Conservation (phyloP, 1,284 basidiomycete species). For the Abortiporus biennis region DNA sequence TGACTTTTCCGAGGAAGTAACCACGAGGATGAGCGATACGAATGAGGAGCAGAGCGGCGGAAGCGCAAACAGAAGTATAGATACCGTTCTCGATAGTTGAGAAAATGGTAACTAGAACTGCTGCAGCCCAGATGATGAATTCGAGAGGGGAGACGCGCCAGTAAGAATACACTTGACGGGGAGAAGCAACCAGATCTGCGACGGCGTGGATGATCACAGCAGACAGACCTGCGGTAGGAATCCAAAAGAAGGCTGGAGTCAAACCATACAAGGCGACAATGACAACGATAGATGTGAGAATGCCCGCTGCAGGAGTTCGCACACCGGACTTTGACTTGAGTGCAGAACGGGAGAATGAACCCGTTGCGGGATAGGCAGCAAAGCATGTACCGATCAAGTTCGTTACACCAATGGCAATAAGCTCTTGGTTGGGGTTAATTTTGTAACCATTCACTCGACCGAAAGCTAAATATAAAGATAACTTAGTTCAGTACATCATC, state of each 20-base stretch:
- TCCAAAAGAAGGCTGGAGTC: constrained; percentile 87
- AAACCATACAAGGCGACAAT: constrained; percentile 93
- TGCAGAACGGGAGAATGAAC: constrained; percentile 96
- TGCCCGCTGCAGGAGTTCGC: constrained; percentile 88
- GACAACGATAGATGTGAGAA: constrained; percentile 84
- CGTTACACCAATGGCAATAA: constrained; percentile 96
- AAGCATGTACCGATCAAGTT: constrained; percentile 85
- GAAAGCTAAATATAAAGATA: constrained; percentile 57
- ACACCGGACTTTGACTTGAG: constrained; percentile 96
- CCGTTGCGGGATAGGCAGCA: constrained; percentile 93
- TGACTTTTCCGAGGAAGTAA: constrained; percentile 81
- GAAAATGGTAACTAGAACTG: constrained; percentile 87
- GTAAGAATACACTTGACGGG: constrained; percentile 83
- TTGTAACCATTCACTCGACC: constrained; percentile 96
- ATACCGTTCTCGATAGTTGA: constrained; percentile 91
- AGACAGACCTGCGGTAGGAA: constrained; percentile 73
- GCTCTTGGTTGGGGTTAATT: constrained; percentile 96
- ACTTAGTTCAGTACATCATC: not conserved
- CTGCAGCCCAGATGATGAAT: constrained; percentile 85
- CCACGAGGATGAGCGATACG: constrained; percentile 91
- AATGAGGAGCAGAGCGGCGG: constrained; percentile 80
- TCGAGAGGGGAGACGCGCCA: constrained; percentile 95
- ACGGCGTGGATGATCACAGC: constrained; percentile 97
- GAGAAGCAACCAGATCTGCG: constrained; percentile 86
- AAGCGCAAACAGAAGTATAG: constrained; percentile 84